These are phyloP conservation scores for Lupinus albus DNA, from an alignment of 306 rosid species.

Conservation along the genomic window DNA sequence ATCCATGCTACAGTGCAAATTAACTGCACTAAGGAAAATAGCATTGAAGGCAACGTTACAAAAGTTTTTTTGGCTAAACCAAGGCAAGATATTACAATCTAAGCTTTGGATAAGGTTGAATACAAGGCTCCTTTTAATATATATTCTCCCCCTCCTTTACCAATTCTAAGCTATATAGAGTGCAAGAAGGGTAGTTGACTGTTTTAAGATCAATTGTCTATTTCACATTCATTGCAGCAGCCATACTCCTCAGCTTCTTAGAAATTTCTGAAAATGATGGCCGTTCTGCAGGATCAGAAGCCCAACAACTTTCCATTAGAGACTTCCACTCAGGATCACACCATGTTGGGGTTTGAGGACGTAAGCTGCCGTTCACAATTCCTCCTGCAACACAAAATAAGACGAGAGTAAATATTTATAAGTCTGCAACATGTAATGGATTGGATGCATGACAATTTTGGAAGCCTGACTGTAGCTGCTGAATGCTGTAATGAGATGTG, in stretches of 20 bases:
- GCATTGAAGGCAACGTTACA: constrained; percentile 51
- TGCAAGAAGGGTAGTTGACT: constrained; percentile 43
- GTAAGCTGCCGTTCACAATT: constrained; percentile 82
- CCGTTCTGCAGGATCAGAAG: constrained; percentile 76
- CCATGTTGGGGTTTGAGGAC: constrained; percentile 94
- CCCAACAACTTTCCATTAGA: constrained; percentile 95
- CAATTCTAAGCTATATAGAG: constrained; percentile 53
- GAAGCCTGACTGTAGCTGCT: constrained; percentile 5
- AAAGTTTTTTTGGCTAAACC: constrained; percentile 47
- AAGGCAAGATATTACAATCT: constrained; percentile 50
- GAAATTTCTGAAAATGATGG: constrained; percentile 96
- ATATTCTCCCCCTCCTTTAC: constrained; percentile 37
- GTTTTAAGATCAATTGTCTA: constrained; percentile 49
- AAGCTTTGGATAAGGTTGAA: constrained; percentile 55
- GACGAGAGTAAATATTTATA: constrained; percentile 24
- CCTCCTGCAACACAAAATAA: constrained; percentile 66
- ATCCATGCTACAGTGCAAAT: constrained; percentile 47
- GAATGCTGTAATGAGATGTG: neutral
- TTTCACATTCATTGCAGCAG: constrained; percentile 89
- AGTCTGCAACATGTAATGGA: neutral
- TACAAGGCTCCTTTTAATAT: constrained; percentile 40
- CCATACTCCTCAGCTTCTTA: constrained; percentile 95
- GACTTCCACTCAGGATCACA: constrained; percentile 99
- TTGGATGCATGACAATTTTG: neutral
- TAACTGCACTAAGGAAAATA: constrained; percentile 49